phyloP scores from a whole-genome alignment of 2,329 filamentous ascomycete genomes.

The Elsinoe australis region DNA sequence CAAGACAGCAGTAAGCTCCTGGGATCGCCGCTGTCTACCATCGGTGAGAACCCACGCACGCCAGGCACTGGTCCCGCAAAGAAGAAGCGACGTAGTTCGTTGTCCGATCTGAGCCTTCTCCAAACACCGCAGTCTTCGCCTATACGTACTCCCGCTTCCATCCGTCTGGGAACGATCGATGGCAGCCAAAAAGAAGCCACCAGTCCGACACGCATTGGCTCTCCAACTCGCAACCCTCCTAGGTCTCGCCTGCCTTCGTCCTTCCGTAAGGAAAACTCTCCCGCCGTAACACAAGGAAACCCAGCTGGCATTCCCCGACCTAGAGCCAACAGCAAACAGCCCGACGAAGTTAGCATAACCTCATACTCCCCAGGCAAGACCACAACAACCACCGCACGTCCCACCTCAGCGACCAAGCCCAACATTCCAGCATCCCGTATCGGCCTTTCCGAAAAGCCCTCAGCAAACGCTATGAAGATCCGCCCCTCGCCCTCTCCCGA shows the following conservation, averaged over 20 bases:
- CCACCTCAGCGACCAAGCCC: slow-evolving; percentile 30
- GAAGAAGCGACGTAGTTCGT: slow-evolving; percentile 82
- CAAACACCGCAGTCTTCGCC: slow-evolving; percentile 9
- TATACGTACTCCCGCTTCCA: slow-evolving; percentile 2
- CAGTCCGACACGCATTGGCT: slow-evolving; percentile 31
- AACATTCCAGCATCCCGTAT: slow-evolving; percentile 34
- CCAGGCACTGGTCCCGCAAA: slow-evolving; percentile 42
- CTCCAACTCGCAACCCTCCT: slow-evolving; percentile 31
- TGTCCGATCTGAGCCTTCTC: slow-evolving; percentile 61
- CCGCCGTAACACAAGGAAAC: slow-evolving; percentile 25
- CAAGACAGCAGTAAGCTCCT: slow-evolving; percentile 44
- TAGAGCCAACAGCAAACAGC: slow-evolving; percentile 25
- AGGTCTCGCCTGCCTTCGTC: slow-evolving; percentile 30
- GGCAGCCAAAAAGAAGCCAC: slow-evolving; percentile 22
- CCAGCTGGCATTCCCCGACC: slow-evolving; percentile 24
- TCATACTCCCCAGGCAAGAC: slow-evolving; percentile 23
- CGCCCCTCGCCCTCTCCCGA: slow-evolving; percentile 49
- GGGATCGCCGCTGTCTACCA: slow-evolving; percentile 42
- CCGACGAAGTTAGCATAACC: slow-evolving; percentile 33
- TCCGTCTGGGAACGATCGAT: slow-evolving; percentile 30
- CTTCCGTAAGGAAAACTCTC: slow-evolving; percentile 40
- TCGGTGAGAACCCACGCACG: slow-evolving; percentile 41
- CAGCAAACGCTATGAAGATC: slow-evolving; percentile 51
- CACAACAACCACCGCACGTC: slow-evolving; percentile 34
- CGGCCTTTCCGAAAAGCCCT: slow-evolving; percentile 46